Evolutionary conservation across 495 filamentous ascomycete genomes (phyloP), one percentile per base, ranked within the genome.

Genomic region (Annulohypoxylon maeteangense): DNA sequence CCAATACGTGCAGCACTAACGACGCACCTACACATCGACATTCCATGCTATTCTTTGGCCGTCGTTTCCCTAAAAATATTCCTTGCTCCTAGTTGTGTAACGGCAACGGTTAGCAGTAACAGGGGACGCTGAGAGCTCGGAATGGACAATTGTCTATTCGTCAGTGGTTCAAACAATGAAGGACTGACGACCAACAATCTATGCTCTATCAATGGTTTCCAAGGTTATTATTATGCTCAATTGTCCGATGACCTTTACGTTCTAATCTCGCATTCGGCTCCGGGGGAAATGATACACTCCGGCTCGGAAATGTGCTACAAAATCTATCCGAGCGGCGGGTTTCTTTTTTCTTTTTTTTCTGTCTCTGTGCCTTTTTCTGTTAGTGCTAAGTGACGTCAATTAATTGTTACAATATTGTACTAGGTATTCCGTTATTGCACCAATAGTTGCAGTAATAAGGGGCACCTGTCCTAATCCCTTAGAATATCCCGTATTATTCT

Each of bases 31-130:
- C 36, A 44, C 47, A 3, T 48, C 22, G 45, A 48, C 2, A 31
- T 66, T 71, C 62, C 62, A 62, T 36, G 50, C 23, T 67, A 62
- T 71, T 66, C 68, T 62, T 23, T 58, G 27, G n/a, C 58, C 63
- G 62, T 40, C 50, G 62, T 62, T 67, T 63, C 58, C 34, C 27
- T 12, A 44, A 32, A 50, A 44, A 38, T 20, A 29, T 57, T 50
- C 45, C 22, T 25, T 23, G 45, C 7, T 25, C 50, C 16, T 55
- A 44, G 68, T 27, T 62, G 68, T 66, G 40, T 62, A 48, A 71
- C 32, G 32, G 27, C 56, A 48, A 71, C 32, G 32, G 27, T 58
- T 8, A 14, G 22, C 50, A 51, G 36, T 34, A 7, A 54, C 47
- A 48, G n/a, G 14, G 27, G n/a, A 44, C 23, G 7, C 45, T 27